Evolutionary conservation across 345 rosid species (phyloP).

Genomic region (Ceriops decandra): DNA sequence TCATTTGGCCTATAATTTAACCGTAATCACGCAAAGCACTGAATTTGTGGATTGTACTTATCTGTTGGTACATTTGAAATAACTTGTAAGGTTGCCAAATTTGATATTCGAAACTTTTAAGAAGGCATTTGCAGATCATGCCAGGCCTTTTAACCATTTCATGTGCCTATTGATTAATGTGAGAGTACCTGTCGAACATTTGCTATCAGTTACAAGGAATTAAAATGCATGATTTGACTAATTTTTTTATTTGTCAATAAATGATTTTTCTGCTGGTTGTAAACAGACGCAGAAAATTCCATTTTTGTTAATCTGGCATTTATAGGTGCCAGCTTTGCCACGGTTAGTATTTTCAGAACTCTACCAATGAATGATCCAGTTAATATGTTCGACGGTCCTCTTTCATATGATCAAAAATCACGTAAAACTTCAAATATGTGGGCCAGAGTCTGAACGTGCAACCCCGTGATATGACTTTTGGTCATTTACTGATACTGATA

Average conservation of each 20-base stretch:
- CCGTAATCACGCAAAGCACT: no score
- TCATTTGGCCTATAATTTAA: not conserved
- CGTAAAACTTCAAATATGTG: no score
- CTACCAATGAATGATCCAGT: not conserved
- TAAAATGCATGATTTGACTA: no score
- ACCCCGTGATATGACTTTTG: not conserved
- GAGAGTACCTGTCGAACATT: not conserved
- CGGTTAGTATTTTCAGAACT: not conserved
- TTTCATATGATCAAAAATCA: no score
- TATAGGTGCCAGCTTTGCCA: not conserved
- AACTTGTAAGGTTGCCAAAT: not conserved
- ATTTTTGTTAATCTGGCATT: not conserved
- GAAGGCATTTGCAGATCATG: not conserved
- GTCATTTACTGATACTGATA: not conserved
- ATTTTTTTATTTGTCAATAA: no score
- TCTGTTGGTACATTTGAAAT: not conserved
- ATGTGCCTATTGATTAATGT: constrained; percentile 1
- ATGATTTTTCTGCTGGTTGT: no score
- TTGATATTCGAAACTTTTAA: not conserved
- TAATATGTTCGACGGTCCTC: no score
- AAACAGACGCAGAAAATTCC: not conserved
- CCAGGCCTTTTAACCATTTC: not conserved
- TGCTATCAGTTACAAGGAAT: not conserved
- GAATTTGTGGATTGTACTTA: not conserved
- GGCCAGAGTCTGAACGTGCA: not conserved